Conservation (phyloP, 331 rosid species). For the Erythrophleum ivorense region DNA sequence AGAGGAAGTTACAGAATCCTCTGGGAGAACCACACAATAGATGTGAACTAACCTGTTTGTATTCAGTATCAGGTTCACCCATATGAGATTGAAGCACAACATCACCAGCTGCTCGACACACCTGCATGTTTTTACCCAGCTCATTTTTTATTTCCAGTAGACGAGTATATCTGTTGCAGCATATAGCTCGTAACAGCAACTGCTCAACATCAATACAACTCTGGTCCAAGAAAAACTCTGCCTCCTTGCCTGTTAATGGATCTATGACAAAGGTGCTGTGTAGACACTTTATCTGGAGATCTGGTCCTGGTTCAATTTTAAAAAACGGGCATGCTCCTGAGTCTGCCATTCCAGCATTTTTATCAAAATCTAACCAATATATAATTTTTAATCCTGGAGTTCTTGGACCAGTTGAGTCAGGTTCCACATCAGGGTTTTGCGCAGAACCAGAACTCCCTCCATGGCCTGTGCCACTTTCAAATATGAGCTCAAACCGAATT, state of each 20-base stretch:
- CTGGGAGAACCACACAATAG: conserved; percentile 5
- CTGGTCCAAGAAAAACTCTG: conserved; percentile 82
- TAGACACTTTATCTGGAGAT: conserved; percentile 83
- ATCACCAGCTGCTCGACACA: conserved; percentile 70
- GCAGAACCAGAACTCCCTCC: conserved; percentile 65
- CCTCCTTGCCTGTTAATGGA: conserved; percentile 87
- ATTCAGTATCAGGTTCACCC: conserved; percentile 65
- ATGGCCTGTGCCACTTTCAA: conserved; percentile 69
- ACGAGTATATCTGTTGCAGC: conserved; percentile 89
- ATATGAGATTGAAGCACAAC: conserved; percentile 68
- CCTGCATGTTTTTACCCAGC: conserved; percentile 72
- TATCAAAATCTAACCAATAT: conserved; percentile 93
- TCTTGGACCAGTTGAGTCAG: conserved; percentile 77
- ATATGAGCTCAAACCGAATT: conserved; percentile 85
- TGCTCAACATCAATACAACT: conserved; percentile 95
- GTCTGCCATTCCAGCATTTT: conserved; percentile 60
- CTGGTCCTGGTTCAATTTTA: conserved; percentile 91
- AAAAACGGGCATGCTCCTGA: conserved; percentile 75
- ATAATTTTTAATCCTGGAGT: conserved; percentile 88
- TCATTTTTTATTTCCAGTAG: conserved; percentile 94
- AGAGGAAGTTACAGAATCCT: no score
- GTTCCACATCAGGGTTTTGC: conserved; percentile 86
- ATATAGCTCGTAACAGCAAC: conserved; percentile 85
- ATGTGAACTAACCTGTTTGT: conserved; percentile 64
- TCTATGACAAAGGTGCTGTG: conserved; percentile 90